phyloP scores from a whole-genome alignment of 2,329 filamentous ascomycete genomes.

The Huntiella decipiens region DNA sequence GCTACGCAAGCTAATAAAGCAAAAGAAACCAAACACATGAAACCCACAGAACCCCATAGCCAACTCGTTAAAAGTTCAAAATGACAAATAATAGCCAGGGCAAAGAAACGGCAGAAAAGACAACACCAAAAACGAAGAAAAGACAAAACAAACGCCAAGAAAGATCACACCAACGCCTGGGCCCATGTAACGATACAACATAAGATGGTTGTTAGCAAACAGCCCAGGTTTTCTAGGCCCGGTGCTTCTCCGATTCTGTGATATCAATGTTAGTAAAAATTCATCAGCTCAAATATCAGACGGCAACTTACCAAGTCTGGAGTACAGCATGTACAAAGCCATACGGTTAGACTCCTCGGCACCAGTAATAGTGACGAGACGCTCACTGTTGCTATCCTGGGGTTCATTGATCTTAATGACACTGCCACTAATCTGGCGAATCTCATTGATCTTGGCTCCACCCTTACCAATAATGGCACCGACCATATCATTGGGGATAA shows the following conservation, averaged over 20 bases:
- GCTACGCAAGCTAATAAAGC: neutral
- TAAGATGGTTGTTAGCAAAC: neutral
- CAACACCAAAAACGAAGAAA: constrained; percentile 2
- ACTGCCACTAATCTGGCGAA: constrained; percentile 86
- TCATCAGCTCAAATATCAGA: neutral
- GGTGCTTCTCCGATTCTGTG: constrained; percentile 28
- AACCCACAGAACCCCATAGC: neutral
- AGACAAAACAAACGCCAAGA: constrained; percentile 8
- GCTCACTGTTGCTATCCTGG: constrained; percentile 96
- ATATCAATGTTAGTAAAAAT: constrained; percentile 12
- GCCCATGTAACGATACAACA: constrained; percentile 5
- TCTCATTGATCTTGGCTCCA: constrained; percentile 98
- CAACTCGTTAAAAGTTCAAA: neutral
- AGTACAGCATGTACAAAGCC: constrained; percentile 99
- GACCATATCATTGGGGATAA: constrained; percentile 98
- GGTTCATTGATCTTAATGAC: constrained; percentile 99
- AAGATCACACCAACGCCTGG: constrained; percentile 10
- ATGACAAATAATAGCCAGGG: neutral
- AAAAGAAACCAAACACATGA: neutral
- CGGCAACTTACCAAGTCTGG: constrained; percentile 57
- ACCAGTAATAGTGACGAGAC: constrained; percentile 89
- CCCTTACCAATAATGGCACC: constrained; percentile 98
- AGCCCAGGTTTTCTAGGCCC: constrained; percentile 17
- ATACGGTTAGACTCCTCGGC: constrained; percentile 98
- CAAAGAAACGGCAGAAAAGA: neutral